Conservation (phyloP, 495 filamentous ascomycete genomes). For the Darksidea phi region DNA sequence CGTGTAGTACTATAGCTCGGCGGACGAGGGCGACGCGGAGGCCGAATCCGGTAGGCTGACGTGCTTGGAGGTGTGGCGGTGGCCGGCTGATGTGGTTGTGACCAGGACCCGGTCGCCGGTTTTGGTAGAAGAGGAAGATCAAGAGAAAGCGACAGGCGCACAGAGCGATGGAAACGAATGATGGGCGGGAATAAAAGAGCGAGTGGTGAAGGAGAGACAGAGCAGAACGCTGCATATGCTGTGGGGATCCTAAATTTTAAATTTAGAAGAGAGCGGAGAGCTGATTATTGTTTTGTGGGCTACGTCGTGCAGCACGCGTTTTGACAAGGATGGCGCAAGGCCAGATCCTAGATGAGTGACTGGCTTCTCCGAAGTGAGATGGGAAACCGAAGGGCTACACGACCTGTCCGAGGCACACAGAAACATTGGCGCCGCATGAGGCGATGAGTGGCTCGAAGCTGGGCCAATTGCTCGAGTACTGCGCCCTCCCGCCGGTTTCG, state of each 20-base stretch:
- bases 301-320: conserved; percentile 30
- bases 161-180: conserved; percentile 9
- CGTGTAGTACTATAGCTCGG: conserved; percentile 18
- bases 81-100: conserved; percentile 13
- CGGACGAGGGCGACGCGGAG: conserved; percentile 18
- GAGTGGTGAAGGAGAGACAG: conserved; percentile 20
- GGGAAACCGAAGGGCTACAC: conserved; percentile 11
- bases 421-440: conserved; percentile 21
- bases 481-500: neutral
- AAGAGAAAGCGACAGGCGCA: conserved; percentile 1
- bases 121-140: neutral
- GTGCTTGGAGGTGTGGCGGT: conserved; percentile 24
- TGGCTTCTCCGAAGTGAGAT: conserved; percentile 28
- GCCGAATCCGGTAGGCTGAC: conserved; percentile 21
- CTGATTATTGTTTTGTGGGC: conserved; percentile 34
- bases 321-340: conserved; percentile 25
- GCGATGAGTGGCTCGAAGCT: conserved; percentile 8
- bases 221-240: conserved; percentile 14
- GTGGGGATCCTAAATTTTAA: conserved; percentile 27
- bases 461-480: neutral
- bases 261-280: conserved; percentile 31
- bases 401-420: conserved; percentile 10
- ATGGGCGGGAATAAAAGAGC: conserved; percentile 5
- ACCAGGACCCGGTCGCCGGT: conserved; percentile 20
- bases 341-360: conserved; percentile 17